Percentiles rank a stretch among this genome's conserved stretches.
Evolutionary conservation across 1,139 yeast species (phyloP).

Genomic region (Meyerozyma elateridarum): DNA sequence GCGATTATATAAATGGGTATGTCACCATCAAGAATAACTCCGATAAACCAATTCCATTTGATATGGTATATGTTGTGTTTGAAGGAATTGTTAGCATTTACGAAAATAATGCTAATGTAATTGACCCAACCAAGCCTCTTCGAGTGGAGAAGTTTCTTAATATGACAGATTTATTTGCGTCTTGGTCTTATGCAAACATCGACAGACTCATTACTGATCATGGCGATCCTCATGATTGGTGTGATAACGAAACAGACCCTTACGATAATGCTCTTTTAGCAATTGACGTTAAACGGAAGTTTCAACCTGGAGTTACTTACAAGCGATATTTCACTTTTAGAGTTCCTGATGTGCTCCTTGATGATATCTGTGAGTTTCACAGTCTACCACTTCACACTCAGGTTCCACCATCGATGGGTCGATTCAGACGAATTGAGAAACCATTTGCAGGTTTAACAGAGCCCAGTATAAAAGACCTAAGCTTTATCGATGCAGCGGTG

Average conservation of each 20-base stretch:
- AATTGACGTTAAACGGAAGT: slow-evolving; percentile 27
- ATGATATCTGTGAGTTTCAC: slow-evolving; percentile 35
- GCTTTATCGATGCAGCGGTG: slow-evolving; percentile 31
- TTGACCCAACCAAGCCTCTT: slow-evolving; percentile 24
- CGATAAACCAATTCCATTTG: slow-evolving; percentile 24
- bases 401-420: slow-evolving; percentile 39
- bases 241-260: slow-evolving; percentile 45
- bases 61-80: slow-evolving; percentile 33
- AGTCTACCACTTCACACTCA: slow-evolving; percentile 30
- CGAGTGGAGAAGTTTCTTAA: slow-evolving; percentile 26
- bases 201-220: slow-evolving; percentile 41
- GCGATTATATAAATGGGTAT: slow-evolving; percentile 32
- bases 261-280: slow-evolving; percentile 30
- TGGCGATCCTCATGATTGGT: slow-evolving; percentile 49
- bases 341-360: slow-evolving; percentile 36
- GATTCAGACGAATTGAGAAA: slow-evolving; percentile 14
- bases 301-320: slow-evolving; percentile 29
- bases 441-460: slow-evolving; percentile 14
- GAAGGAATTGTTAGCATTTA: slow-evolving; percentile 26
- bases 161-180: slow-evolving; percentile 44
- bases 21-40: slow-evolving; percentile 25
- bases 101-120: slow-evolving; percentile 24
- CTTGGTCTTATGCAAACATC: slow-evolving; percentile 45
- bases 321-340: slow-evolving; percentile 41
- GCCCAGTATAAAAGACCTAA: slow-evolving; percentile 28